Conservation (phyloP, 2,329 filamentous ascomycete species). For the Tolypocladium album region DNA sequence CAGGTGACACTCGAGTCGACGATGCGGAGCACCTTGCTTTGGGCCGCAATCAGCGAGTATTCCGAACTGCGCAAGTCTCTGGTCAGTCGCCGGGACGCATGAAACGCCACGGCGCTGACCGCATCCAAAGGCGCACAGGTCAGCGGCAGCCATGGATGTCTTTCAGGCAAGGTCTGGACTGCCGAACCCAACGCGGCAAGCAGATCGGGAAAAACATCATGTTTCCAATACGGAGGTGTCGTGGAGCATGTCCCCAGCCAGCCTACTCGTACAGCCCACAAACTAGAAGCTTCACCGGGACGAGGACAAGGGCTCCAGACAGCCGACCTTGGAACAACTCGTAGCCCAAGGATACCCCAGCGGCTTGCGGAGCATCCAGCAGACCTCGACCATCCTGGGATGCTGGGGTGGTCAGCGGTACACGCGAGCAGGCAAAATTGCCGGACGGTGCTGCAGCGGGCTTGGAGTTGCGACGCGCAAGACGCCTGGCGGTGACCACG, state of each 20-base stretch:
- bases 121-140: not conserved
- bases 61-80: not conserved
- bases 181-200: not conserved
- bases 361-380: not conserved
- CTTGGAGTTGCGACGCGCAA: not conserved
- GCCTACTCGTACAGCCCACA: too few relatives aligned
- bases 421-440: not conserved
- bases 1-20: not conserved
- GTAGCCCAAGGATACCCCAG: not conserved
- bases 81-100: not conserved
- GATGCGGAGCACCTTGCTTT: not conserved
- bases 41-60: not conserved
- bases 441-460: not conserved
- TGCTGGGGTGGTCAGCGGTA: not conserved
- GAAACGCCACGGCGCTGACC: not conserved
- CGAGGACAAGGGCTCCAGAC: not conserved
- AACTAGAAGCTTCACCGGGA: not conserved
- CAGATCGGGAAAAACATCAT: not conserved
- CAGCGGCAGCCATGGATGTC: not conserved
- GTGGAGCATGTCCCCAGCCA: not conserved
- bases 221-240: not conserved
- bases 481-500: not conserved
- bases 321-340: not conserved
- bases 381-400: not conserved
- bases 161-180: not conserved